Percentiles rank a stretch among this genome's conserved stretches.
phyloP scores from a whole-genome alignment of 2,329 filamentous ascomycete species.

The Penicillium italicum region DNA sequence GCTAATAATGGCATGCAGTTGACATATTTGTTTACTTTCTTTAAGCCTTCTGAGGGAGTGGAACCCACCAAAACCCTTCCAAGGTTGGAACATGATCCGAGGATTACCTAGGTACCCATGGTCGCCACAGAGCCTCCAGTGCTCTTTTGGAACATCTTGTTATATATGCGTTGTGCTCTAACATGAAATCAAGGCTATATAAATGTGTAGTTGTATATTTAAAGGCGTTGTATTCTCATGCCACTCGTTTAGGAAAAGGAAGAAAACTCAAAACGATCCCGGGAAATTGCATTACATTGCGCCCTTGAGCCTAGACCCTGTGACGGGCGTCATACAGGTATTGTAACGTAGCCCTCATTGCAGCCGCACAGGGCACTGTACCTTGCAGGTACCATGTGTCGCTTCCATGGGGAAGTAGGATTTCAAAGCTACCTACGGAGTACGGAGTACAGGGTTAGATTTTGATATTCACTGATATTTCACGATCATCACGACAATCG shows the following conservation, averaged over 20 bases:
- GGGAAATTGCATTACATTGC: neutral
- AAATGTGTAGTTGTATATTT: too few relatives aligned
- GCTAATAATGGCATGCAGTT: neutral
- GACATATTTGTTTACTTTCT: too few relatives aligned
- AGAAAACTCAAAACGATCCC: neutral
- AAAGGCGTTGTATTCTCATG: too few relatives aligned
- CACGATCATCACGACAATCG: slow-evolving; percentile 3
- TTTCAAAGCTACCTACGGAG: neutral
- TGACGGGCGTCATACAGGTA: slow-evolving; percentile 1
- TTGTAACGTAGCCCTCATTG: neutral
- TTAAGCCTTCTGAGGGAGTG: too few relatives aligned
- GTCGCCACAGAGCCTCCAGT: neutral
- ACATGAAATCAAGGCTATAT: too few relatives aligned
- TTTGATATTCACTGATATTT: slow-evolving; percentile 1
- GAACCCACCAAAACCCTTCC: too few relatives aligned
- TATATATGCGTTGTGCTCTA: too few relatives aligned
- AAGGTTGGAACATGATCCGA: neutral
- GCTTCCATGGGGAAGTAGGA: neutral
- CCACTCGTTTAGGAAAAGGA: neutral
- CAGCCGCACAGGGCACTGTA: neutral
- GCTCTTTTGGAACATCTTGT: too few relatives aligned
- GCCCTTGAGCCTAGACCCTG: neutral
- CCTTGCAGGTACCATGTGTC: slow-evolving; percentile 5
- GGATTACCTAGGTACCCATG: neutral
- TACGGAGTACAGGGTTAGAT: neutral